Evolutionary conservation across 108 stramenopile genomes (phyloP), one percentile per base, ranked within the genome.

Genomic region (Cylindrotheca closterium): DNA sequence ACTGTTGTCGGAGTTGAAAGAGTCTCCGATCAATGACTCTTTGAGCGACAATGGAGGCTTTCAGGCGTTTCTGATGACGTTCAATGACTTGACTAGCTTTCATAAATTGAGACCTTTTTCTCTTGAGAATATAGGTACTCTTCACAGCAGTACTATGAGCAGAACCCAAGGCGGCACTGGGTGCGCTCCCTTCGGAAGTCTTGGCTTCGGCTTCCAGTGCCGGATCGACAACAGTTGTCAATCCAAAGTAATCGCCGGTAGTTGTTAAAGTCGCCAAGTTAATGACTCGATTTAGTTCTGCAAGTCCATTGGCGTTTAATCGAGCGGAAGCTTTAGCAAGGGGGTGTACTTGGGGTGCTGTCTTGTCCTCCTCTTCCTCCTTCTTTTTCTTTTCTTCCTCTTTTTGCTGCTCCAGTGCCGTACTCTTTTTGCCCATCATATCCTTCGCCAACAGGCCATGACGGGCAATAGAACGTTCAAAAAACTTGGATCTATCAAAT

Each of bases 271-370:
- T 70, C 0, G 83, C 72, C 3, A 93, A 56, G 68, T 93, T 93
- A 63, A 93, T 88, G 30, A 82, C 86, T 47, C 89, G 88, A 60
- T 83, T 88, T 45, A 93, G 65, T 68, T 93, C 92, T 34, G 74
- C 73, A 22, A 90, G 58, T 7, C 89, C 92, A 67, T 81, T 83
- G 28, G 77, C 58, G 50, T 86, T 73, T 59, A 92, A 50, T 33
- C 78, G 45, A 1, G 91, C 91, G 57, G 91, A 89, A 0, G 91
- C 91, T 24, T 86, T 54, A 31, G 82, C 86, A 37, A 92, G 65
- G 2, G 91, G 91, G 66, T 92, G 88, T 30, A 92, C 68, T 32
- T 72, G 68, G 17, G 58, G 70, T 22, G 68, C 56, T 26, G 73
- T 77, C 50, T 75, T 79, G 49, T 76, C 71, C 32, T 70, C 52